A percentile compares a stretch with the other conserved stretches of the same genome.
Conservation (phyloP, 495 filamentous ascomycete genomes). For the Xylaria scruposa region DNA sequence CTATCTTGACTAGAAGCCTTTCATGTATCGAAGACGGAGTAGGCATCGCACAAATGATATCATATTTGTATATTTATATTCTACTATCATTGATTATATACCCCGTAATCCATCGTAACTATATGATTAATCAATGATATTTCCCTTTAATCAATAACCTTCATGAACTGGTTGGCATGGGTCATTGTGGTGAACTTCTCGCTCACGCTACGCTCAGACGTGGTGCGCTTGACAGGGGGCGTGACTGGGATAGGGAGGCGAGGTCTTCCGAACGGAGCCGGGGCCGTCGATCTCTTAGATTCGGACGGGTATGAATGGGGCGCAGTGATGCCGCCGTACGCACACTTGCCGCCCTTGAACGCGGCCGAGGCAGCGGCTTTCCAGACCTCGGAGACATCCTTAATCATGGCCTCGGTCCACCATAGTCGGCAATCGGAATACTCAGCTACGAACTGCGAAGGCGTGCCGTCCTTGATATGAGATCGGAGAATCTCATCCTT, state of each 20-base stretch:
- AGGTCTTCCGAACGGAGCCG: constrained; percentile 33
- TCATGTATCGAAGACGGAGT: background rate
- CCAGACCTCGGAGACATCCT: constrained; percentile 57
- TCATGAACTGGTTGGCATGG: constrained; percentile 41
- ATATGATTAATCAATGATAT: background rate
- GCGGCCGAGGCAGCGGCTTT: constrained; percentile 48
- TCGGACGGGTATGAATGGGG: constrained; percentile 28
- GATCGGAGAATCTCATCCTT: constrained; percentile 47
- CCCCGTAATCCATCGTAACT: background rate
- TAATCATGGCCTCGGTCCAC: constrained; percentile 57
- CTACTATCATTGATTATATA: background rate
- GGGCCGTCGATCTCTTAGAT: constrained; percentile 27
- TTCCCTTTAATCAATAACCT: constrained; percentile 35
- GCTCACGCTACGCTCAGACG: constrained; percentile 25
- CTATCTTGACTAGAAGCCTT: background rate
- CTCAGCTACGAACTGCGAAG: constrained; percentile 60
- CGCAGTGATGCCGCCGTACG: constrained; percentile 34
- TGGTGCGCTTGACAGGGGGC: constrained; percentile 18
- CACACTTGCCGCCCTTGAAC: constrained; percentile 46
- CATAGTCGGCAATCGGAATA: constrained; percentile 63
- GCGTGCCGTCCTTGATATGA: constrained; percentile 45
- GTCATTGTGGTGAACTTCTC: constrained; percentile 30
- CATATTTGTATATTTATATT: background rate
- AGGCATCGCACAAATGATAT: background rate
- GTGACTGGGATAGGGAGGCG: constrained; percentile 29